Conservation (phyloP, 306 rosid genomes). For the Vigna reflexopilosa region DNA sequence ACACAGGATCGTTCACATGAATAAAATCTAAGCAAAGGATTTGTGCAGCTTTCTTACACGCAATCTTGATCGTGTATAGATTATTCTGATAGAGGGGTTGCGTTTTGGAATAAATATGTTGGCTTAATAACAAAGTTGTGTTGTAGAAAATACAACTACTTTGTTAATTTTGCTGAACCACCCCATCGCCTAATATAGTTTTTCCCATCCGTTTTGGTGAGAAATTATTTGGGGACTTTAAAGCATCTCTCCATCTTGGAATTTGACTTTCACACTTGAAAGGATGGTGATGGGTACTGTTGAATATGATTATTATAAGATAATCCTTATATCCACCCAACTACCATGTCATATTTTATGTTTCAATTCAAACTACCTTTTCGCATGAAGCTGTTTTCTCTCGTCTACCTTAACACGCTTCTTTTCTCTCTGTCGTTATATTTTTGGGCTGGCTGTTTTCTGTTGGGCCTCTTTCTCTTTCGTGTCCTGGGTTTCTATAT, state of each 20-base stretch:
- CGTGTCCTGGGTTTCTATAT: no score
- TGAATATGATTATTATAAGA: no score
- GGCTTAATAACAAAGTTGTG: neutral
- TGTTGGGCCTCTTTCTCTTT: no score
- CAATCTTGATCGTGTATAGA: neutral
- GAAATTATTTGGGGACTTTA: neutral
- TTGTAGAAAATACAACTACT: neutral
- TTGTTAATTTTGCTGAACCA: slow-evolving; percentile 40
- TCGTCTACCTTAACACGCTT: no score
- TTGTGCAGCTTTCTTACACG: slow-evolving; percentile 51
- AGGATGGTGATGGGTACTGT: neutral
- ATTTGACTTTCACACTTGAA: neutral
- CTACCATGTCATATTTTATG: no score
- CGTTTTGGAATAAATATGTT: neutral
- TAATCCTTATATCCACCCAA: no score
- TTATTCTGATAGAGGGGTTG: neutral
- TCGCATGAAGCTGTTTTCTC: no score
- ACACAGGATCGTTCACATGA: neutral
- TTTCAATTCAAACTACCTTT: no score
- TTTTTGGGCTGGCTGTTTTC: no score
- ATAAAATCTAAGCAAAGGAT: slow-evolving; percentile 46
- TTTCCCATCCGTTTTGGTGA: neutral
- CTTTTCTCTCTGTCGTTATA: no score
- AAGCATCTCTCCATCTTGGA: neutral
- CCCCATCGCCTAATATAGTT: slow-evolving; percentile 31